Evolutionary conservation across 345 rosid genomes (phyloP).

Genomic region (Salix arbutifolia): DNA sequence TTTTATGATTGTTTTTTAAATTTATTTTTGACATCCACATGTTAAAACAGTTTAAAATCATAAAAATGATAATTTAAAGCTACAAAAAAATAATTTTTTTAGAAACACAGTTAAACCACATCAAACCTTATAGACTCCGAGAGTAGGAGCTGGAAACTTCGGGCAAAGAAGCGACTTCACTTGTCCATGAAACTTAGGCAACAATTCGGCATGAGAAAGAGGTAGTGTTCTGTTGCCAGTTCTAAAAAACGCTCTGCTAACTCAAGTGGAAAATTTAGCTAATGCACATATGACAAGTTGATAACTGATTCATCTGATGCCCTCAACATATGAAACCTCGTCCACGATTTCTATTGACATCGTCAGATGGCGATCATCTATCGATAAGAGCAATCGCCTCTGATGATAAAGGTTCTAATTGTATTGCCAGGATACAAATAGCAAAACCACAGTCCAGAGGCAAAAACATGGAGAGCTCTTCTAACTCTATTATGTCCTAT

Average conservation of each 20-base stretch:
- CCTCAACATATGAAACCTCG: neutral
- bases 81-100: too few species aligned
- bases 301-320: neutral
- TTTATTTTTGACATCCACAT: too few species aligned
- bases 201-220: neutral
- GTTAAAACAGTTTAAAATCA: too few species aligned
- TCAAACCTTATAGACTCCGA: neutral
- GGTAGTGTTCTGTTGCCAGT: neutral
- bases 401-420: neutral
- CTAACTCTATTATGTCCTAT: conserved; percentile 19
- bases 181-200: neutral
- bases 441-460: conserved; percentile 8
- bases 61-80: too few species aligned
- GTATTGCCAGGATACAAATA: neutral
- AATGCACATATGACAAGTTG: neutral
- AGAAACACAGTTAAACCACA: too few species aligned
- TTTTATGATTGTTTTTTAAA: too few species aligned
- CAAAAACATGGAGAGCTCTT: conserved; percentile 12
- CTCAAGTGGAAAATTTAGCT: neutral
- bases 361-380: neutral
- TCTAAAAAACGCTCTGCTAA: neutral
- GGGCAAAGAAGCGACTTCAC: neutral
- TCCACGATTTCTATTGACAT: neutral
- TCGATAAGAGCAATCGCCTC: neutral
- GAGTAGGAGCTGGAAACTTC: neutral